Percentiles rank a stretch among this genome's conserved stretches.
Conservation (phyloP, 441 rosid genomes). For the Dalechampia spathulata region DNA sequence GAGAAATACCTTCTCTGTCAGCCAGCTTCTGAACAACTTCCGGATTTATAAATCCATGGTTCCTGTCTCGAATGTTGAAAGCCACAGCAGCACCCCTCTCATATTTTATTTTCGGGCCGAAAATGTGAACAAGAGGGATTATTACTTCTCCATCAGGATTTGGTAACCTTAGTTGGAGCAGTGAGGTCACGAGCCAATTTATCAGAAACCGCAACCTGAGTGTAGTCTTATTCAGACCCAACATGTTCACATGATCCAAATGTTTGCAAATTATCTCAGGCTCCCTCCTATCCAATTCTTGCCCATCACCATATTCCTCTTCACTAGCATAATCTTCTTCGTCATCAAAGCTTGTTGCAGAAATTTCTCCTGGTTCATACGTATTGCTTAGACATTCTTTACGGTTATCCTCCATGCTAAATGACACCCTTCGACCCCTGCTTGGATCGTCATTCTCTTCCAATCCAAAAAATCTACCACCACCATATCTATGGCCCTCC, state of each 20-base stretch:
- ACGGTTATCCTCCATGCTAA: slow-evolving; percentile 51
- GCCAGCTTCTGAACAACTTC: slow-evolving; percentile 80
- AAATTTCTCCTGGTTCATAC: slow-evolving; percentile 60
- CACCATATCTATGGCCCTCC: too few relatives aligned
- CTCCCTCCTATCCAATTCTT: slow-evolving; percentile 69
- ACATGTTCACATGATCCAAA: slow-evolving; percentile 68
- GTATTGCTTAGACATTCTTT: slow-evolving; percentile 30
- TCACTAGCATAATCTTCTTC: slow-evolving; percentile 53
- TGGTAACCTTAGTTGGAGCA: slow-evolving; percentile 66
- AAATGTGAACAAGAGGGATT: slow-evolving; percentile 74
- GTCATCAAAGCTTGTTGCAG: slow-evolving; percentile 26
- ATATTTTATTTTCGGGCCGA: slow-evolving; percentile 89
- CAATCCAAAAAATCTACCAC: slow-evolving; percentile 45
- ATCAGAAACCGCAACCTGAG: slow-evolving; percentile 60
- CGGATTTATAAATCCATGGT: slow-evolving; percentile 52
- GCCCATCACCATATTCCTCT: slow-evolving; percentile 63
- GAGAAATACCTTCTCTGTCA: slow-evolving; percentile 72
- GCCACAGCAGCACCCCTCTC: slow-evolving; percentile 97
- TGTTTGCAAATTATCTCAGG: slow-evolving; percentile 69
- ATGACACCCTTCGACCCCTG: slow-evolving; percentile 63
- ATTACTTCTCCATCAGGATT: slow-evolving; percentile 36
- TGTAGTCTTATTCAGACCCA: slow-evolving; percentile 86
- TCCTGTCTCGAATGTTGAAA: slow-evolving; percentile 60
- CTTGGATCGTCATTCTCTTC: slow-evolving; percentile 51
- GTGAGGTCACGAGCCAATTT: slow-evolving; percentile 90